Conservation (phyloP, 2,329 filamentous ascomycete species). For the Penicillium polonicum region DNA sequence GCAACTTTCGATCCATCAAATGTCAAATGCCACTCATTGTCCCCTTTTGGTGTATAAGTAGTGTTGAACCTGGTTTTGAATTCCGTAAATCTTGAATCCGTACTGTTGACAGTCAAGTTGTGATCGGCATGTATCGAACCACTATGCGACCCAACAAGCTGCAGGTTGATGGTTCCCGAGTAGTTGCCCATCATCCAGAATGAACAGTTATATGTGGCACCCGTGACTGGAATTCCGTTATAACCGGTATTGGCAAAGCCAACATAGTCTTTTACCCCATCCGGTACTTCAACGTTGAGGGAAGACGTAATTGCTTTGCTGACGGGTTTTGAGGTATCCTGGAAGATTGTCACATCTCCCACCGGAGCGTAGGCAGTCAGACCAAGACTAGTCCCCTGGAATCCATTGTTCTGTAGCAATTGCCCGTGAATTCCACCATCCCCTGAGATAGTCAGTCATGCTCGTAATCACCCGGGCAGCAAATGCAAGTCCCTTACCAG, state of each 20-base stretch:
- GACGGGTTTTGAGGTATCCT: constrained; percentile 26
- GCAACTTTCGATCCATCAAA: constrained; percentile 26
- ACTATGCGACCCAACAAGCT: constrained; percentile 27
- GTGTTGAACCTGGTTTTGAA: constrained; percentile 27
- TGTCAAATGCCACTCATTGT: constrained; percentile 33
- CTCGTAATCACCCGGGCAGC: background rate
- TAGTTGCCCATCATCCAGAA: constrained; percentile 38
- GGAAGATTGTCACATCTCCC: constrained; percentile 26
- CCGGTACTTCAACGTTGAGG: constrained; percentile 24
- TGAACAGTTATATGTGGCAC: constrained; percentile 27
- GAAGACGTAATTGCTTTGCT: constrained; percentile 31
- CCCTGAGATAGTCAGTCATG: constrained; percentile 15
- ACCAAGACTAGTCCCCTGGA: constrained; percentile 29
- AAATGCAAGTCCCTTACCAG: constrained; percentile 18
- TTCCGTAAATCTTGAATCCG: constrained; percentile 17
- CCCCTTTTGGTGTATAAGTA: constrained; percentile 20
- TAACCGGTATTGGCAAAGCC: constrained; percentile 49
- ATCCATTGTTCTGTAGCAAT: constrained; percentile 37
- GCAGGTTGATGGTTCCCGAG: constrained; percentile 24
- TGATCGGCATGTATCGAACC: constrained; percentile 28
- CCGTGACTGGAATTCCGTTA: constrained; percentile 30
- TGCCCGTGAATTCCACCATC: constrained; percentile 38
- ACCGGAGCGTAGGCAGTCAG: constrained; percentile 31
- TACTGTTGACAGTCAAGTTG: constrained; percentile 29
- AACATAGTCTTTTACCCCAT: constrained; percentile 26